Evolutionary conservation across 768 basidiomycete genomes (phyloP), one percentile per base, ranked within the genome.

Genomic region (Lyophyllum decastes): DNA sequence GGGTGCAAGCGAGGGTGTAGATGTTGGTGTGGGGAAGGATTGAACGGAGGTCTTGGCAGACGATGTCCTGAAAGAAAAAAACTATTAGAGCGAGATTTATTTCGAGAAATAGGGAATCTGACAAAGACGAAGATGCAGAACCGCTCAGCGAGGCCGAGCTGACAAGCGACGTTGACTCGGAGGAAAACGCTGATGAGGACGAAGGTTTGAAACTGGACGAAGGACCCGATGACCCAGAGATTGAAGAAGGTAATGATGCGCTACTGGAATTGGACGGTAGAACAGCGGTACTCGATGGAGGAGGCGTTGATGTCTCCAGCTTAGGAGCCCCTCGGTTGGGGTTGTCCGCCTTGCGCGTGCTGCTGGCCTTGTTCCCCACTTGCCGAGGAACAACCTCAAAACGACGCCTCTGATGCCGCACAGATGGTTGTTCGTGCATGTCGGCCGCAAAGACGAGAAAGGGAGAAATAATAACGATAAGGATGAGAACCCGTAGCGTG

Each of bases 381-480:
- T 59, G 60, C 11, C 55, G 54, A 38, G 63, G 53, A 7, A 35
- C 47, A 48, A 50, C 30, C n/a, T 52, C 46, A 30, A 27, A 44
- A 53, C 46, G 61, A 52, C 58, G 61, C 47, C 47, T 41, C 25
- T 54, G 58, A 41, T 34, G 43, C 22, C 49, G 47, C 41, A 41
- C 27, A 48, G 55, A 43, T 5, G 55, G 19, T 51, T 47, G 26
- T 43, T 40, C 51, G 21, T 24, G 22, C 52, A 61, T 57, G 46
- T 45, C 35, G 49, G 48, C 49, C 27, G 38, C 41, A 11, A 43
- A 62, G n/a, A 27, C 16, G 22, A 34, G 25, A 33, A 47, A 49
- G 22, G 49, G 34, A 25, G 30, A 40, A 46, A 30, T 19, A 44
- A 45, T n/a, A 30, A 51, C 22, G 27, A 58, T 21, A 30, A 52